These are phyloP conservation scores for Coemansia sp. DNA, from an alignment of 192 early-diverging fungal species.

Conservation along the genomic window DNA sequence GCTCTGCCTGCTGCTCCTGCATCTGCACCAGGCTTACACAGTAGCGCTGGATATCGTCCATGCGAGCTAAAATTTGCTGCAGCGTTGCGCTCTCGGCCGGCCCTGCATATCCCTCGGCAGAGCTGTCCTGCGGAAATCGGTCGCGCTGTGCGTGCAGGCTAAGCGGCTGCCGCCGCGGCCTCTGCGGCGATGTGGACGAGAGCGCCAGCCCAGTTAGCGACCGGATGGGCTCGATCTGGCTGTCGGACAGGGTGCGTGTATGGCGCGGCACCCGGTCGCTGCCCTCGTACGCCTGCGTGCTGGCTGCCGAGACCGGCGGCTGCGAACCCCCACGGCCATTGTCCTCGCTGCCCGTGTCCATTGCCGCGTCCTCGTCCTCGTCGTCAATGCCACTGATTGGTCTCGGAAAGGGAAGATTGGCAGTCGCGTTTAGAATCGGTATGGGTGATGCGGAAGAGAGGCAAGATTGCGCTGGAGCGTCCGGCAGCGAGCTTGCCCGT, in stretches of 20 bases:
- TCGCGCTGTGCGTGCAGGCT: background rate
- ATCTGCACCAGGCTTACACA: constrained; percentile 25
- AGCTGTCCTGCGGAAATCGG: background rate
- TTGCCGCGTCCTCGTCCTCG: constrained; percentile 1
- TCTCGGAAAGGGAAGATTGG: background rate
- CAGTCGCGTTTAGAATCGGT: background rate
- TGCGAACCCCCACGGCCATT: background rate
- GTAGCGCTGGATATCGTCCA: constrained; percentile 24
- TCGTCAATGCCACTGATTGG: background rate
- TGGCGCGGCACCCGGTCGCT: background rate
- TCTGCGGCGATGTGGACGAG: constrained; percentile 11
- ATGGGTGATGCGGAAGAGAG: constrained; percentile 7
- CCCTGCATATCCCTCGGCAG: constrained; percentile 1
- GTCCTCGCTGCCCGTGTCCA: constrained; percentile 8
- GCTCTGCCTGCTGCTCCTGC: constrained; percentile 21
- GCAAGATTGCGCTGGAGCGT: background rate
- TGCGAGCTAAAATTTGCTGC: constrained; percentile 5
- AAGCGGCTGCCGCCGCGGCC: constrained; percentile 10
- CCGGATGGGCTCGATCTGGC: constrained; percentile 28
- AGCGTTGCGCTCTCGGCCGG: background rate
- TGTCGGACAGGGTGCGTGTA: constrained; percentile 10
- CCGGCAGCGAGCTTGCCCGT: constrained; percentile 4
- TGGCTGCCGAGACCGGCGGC: constrained; percentile 6
- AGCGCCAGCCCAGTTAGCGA: constrained; percentile 36
- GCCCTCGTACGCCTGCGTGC: constrained; percentile 2